phyloP scores from a whole-genome alignment of 2,329 filamentous ascomycete genomes.

The Ceratocystis destructans region DNA sequence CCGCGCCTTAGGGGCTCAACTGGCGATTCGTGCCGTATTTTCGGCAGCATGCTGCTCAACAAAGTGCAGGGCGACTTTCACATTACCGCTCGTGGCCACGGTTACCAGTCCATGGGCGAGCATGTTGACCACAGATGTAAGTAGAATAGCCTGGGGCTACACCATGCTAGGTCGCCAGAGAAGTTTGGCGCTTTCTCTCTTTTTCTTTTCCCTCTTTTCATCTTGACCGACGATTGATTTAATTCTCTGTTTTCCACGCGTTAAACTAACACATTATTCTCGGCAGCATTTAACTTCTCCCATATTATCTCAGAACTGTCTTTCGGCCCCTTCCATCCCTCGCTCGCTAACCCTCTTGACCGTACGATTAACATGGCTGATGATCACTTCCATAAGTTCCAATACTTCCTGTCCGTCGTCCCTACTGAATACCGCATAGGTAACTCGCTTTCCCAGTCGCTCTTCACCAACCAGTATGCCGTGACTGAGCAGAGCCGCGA shows the following conservation, averaged over 20 bases:
- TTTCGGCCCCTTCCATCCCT: slow-evolving; percentile 93
- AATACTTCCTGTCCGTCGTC: slow-evolving; percentile 93
- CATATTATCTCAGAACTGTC: slow-evolving; percentile 93
- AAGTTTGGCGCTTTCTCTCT: slow-evolving; percentile 19
- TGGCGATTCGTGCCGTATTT: slow-evolving; percentile 73
- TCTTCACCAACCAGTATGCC: slow-evolving; percentile 90
- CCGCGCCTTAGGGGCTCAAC: slow-evolving; percentile 44
- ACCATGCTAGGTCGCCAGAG: too few species aligned
- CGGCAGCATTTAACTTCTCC: slow-evolving; percentile 83
- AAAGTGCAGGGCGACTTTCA: slow-evolving; percentile 98
- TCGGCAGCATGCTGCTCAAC: slow-evolving; percentile 79
- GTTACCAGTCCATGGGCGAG: slow-evolving; percentile 63
- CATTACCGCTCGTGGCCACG: slow-evolving; percentile 87
- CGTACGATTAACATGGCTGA: slow-evolving; percentile 67
- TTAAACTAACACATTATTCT: slow-evolving; percentile 17
- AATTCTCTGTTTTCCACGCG: slow-evolving; percentile 15
- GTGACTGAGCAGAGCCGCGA: slow-evolving; percentile 74
- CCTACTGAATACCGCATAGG: slow-evolving; percentile 78
- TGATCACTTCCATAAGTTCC: slow-evolving; percentile 82
- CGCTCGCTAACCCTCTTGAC: slow-evolving; percentile 85
- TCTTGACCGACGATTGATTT: background rate
- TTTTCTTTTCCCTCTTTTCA: background rate
- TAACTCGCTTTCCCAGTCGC: slow-evolving; percentile 28
- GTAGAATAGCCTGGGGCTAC: slow-evolving; percentile 22
- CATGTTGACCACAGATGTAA: slow-evolving; percentile 73